A percentile compares a stretch with the other conserved stretches of the same genome.
Evolutionary conservation across 208 protist species (phyloP).

Genomic region (Trypanosoma boissoni): DNA sequence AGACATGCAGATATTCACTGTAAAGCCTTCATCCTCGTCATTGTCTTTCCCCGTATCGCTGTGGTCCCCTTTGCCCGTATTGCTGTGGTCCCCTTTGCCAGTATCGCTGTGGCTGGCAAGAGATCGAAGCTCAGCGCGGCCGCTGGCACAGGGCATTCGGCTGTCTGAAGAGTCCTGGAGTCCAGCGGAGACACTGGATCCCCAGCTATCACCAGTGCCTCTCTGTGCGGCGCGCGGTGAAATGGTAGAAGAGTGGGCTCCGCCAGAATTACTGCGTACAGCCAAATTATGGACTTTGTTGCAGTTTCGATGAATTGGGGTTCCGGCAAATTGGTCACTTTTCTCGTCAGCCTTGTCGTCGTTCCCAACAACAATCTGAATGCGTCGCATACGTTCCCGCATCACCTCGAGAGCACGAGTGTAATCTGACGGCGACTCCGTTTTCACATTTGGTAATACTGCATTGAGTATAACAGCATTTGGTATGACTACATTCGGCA

Average conservation of each 20-base stretch:
- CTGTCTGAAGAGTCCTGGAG: no score
- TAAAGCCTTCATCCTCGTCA: slow-evolving; percentile 28
- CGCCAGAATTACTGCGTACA: no score
- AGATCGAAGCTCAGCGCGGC: not conserved
- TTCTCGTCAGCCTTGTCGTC: not conserved
- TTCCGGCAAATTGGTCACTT: not conserved
- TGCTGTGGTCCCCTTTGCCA: not conserved
- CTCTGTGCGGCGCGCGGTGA: no score
- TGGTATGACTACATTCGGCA: not conserved
- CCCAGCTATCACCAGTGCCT: no score
- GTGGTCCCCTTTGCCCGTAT: not conserved
- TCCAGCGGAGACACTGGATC: no score
- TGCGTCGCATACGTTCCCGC: slow-evolving; percentile 48
- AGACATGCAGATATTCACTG: slow-evolving; percentile 30
- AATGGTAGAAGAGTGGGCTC: no score
- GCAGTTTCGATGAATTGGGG: not conserved
- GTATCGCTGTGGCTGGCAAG: not conserved
- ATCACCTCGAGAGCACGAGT: slow-evolving; percentile 29
- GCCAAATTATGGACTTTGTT: not conserved
- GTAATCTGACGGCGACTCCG: not conserved
- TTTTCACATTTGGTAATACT: not conserved
- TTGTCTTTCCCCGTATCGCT: not conserved
- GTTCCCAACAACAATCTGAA: slow-evolving; percentile 40
- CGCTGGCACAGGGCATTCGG: no score
- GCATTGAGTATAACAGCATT: not conserved